These are phyloP conservation scores for Trichoderma orchidacearum DNA, from an alignment of 495 filamentous ascomycete genomes.

Conservation along the genomic window DNA sequence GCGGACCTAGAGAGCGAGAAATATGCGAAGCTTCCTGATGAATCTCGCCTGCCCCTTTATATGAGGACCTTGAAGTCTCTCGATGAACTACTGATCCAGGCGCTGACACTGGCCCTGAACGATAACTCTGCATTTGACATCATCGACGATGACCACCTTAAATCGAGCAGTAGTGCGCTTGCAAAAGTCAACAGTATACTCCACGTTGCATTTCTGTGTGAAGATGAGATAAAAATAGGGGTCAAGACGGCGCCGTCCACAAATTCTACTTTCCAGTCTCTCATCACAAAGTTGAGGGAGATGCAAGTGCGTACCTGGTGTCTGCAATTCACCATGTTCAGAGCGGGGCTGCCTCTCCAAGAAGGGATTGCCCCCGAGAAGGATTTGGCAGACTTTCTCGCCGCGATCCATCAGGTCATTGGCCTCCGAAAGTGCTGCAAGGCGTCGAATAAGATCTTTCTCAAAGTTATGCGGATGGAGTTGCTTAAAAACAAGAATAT, in stretches of 20 bases:
- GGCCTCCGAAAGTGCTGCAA: slow-evolving; percentile 80
- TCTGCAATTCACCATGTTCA: slow-evolving; percentile 57
- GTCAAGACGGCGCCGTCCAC: slow-evolving; percentile 33
- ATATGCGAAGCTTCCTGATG: slow-evolving; percentile 43
- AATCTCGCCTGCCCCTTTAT: slow-evolving; percentile 51
- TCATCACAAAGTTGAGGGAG: slow-evolving; percentile 65
- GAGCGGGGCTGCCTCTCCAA: slow-evolving; percentile 21
- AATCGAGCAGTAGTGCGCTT: slow-evolving; percentile 52
- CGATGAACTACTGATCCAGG: slow-evolving; percentile 57
- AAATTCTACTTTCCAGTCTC: slow-evolving; percentile 28
- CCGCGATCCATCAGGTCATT: slow-evolving; percentile 69
- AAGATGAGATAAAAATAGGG: slow-evolving; percentile 68
- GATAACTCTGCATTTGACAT: slow-evolving; percentile 67
- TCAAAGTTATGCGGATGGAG: slow-evolving; percentile 81
- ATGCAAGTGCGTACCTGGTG: slow-evolving; percentile 85
- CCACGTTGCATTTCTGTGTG: slow-evolving; percentile 64
- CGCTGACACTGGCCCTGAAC: slow-evolving; percentile 49
- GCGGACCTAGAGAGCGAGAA: slow-evolving; percentile 51
- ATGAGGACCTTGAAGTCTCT: slow-evolving; percentile 64
- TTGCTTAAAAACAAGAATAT: slow-evolving; percentile 47
- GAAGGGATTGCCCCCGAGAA: slow-evolving; percentile 39
- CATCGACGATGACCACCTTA: slow-evolving; percentile 63
- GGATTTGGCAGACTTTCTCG: slow-evolving; percentile 60
- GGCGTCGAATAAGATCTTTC: slow-evolving; percentile 67
- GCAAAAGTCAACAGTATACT: slow-evolving; percentile 55